These are phyloP conservation scores for Daedalea quercina DNA, from an alignment of 768 basidiomycete genomes.

Conservation along the genomic window DNA sequence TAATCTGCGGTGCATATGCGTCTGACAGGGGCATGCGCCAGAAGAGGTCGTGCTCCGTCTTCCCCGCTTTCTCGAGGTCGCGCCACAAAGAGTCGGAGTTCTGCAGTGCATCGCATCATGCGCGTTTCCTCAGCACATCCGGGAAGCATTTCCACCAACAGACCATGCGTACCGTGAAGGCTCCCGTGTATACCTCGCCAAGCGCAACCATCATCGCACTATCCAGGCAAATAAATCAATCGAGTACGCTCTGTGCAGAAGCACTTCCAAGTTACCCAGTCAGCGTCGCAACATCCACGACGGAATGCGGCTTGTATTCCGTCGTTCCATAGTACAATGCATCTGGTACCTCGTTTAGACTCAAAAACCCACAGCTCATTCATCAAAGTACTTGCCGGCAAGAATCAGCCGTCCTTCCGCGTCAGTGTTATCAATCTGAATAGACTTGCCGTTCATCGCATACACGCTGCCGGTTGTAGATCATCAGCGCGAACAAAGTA, in stretches of 20 bases:
- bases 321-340: constrained; percentile 80
- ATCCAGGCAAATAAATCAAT: not conserved
- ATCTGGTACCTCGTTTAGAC: constrained; percentile 33
- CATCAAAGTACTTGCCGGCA: constrained; percentile 39
- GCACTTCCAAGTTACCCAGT: constrained; percentile 47
- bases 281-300: constrained; percentile 85
- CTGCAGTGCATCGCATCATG: too few relatives aligned
- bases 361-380: not conserved
- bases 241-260: too few relatives aligned
- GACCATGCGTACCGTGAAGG: constrained; percentile 62
- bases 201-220: constrained; percentile 71
- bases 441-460: constrained; percentile 83
- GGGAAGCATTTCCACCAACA: too few relatives aligned
- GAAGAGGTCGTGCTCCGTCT: constrained; percentile 73
- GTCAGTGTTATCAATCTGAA: constrained; percentile 86
- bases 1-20: constrained; percentile 71
- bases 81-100: constrained; percentile 73
- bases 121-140: too few relatives aligned
- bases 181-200: constrained; percentile 72
- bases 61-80: constrained; percentile 60
- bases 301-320: constrained; percentile 70
- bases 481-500: too few relatives aligned
- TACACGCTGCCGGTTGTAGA: constrained; percentile 43
- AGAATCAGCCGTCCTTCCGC: constrained; percentile 77
- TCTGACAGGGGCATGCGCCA: constrained; percentile 91